phyloP scores from a whole-genome alignment of 1,284 basidiomycete species.

The Apiotrichum gamsii region DNA sequence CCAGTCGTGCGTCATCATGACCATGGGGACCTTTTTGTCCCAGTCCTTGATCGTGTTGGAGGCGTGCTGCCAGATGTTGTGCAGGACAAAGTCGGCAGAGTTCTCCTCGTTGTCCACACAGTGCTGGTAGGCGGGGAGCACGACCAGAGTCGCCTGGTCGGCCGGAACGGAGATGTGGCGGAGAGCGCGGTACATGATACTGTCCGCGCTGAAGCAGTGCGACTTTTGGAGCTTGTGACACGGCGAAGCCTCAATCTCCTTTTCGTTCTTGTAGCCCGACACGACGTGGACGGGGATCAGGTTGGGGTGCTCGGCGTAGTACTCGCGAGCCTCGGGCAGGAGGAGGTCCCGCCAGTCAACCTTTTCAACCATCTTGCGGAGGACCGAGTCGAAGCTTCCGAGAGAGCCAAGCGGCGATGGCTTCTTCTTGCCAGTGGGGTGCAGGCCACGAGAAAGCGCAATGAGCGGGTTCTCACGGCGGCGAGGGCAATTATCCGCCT shows the following conservation, averaged over 20 bases:
- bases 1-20: conserved; percentile 50
- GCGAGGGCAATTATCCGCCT: conserved; percentile 37
- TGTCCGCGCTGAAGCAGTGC: conserved; percentile 47
- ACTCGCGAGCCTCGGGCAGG: conserved; percentile 37
- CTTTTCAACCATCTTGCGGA: conserved; percentile 24
- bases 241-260: conserved; percentile 31
- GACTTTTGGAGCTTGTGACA: conserved; percentile 38
- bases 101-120: conserved; percentile 15
- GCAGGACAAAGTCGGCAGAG: conserved; percentile 36
- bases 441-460: conserved; percentile 15
- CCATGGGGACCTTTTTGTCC: conserved; percentile 29
- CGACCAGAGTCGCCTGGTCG: conserved; percentile 48
- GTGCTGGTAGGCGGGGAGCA: conserved; percentile 49
- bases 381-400: conserved; percentile 21
- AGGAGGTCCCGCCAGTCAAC: conserved; percentile 41
- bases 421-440: neutral
- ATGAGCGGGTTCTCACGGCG: conserved; percentile 34
- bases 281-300: conserved; percentile 45
- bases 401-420: conserved; percentile 25
- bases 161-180: conserved; percentile 39
- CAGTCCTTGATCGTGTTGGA: conserved; percentile 37
- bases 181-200: conserved; percentile 42
- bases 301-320: conserved; percentile 27
- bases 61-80: conserved; percentile 45
- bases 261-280: conserved; percentile 31